Evolutionary conservation across 257 asterid species (phyloP), one percentile per base, ranked within the genome.

Genomic region (Orobanche coerulescens): DNA sequence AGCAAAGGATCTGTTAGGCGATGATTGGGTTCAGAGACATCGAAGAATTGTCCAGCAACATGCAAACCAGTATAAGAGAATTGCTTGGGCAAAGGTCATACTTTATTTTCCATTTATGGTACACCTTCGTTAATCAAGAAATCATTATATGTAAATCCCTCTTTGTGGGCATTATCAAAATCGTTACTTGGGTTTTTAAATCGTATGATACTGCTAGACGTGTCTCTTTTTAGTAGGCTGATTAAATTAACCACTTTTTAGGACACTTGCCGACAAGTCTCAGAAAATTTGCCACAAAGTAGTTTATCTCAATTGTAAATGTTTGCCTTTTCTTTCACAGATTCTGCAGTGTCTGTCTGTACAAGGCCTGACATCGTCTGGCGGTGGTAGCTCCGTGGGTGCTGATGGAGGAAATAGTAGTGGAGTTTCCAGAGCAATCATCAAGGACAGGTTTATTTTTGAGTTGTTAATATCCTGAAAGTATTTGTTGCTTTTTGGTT

Each of bases 21-120:
- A 93, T 75, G 98, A 93, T 77, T 93, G 98, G 98, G 98, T 93
- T 61, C 98, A 93, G 81, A 86, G 93, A 75, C 98, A 93, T 70
- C 80, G 98, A 51, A 81, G 98, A 79, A 69, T 82, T 63, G 98
- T 93, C 18, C 98, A 93, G 73, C 95, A 93, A 69, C 98, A 93
- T 66, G 98, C 98, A 61, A 93, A 84, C 76, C 97, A 88, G 61
- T 93, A 93, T 65, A 88, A 93, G 82, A 84, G 97, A 82, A 73
- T 84, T 59, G 95, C 95, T 53, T 93, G 98, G 98, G 77, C 94
- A 56, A 93, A 93, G 95, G 97, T 89, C 58, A 67, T 72, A 59
- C 53, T 16, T 30, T 57, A 22, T 25, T 66, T 55, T 31, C 33
- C 31, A 6, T 58, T n/a, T 37, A 66, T 36, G 58, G 43, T 30